Conservation (phyloP, 768 basidiomycete genomes). For the Mycena alexandri region DNA sequence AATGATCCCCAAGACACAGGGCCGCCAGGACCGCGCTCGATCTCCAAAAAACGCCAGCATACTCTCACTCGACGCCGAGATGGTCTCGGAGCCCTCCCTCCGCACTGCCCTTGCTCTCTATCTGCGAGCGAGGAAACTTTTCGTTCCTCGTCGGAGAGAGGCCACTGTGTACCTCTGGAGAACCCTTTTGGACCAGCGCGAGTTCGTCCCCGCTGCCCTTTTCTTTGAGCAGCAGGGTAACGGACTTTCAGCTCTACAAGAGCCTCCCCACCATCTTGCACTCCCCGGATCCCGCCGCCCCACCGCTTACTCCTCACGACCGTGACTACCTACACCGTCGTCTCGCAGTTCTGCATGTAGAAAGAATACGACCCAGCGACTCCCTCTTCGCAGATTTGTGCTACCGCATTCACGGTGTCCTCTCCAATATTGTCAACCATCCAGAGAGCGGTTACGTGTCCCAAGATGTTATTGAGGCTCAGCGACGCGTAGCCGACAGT, state of each 20-base stretch:
- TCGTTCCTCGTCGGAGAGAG: not conserved
- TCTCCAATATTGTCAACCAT: not conserved
- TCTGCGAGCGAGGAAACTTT: conserved; percentile 9
- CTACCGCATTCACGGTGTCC: conserved; percentile 15
- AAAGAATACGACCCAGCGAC: not conserved
- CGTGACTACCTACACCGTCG: conserved; percentile 20
- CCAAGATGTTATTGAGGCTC: not conserved
- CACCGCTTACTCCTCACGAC: conserved; percentile 3
- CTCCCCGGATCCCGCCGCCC: not conserved
- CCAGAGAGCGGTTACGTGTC: not conserved
- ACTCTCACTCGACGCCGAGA: not conserved
- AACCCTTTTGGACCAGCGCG: conserved; percentile 23
- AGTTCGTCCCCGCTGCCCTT: conserved; percentile 28
- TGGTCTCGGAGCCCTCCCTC: conserved; percentile 20
- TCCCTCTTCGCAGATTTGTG: conserved; percentile 14
- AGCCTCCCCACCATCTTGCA: conserved; percentile 17
- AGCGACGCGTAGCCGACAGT: too few relatives aligned
- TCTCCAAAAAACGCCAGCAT: not conserved
- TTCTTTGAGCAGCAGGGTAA: conserved; percentile 13
- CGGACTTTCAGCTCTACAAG: conserved; percentile 20
- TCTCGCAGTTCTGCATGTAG: conserved; percentile 4
- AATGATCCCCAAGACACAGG: conserved; percentile 7
- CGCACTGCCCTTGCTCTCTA: conserved; percentile 25
- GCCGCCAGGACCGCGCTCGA: conserved; percentile 17
- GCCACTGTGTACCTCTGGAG: not conserved